Conservation (phyloP, 176 grass and related monocot genomes). For the Musa acuminata region DNA sequence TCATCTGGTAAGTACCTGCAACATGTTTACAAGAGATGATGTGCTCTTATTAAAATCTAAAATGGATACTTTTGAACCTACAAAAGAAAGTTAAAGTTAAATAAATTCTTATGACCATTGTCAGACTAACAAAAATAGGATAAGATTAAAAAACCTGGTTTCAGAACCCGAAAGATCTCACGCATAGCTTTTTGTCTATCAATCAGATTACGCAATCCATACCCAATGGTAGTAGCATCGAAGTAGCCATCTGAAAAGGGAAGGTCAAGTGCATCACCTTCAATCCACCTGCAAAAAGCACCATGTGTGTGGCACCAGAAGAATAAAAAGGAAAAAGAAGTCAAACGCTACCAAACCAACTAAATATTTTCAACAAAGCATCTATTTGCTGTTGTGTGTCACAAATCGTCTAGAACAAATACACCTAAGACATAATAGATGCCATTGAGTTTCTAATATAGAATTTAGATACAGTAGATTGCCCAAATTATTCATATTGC, state of each 20-base stretch:
- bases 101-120: slow-evolving; percentile 7
- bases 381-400: neutral
- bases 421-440: neutral
- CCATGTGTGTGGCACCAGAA: slow-evolving; percentile 4
- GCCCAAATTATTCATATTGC: neutral
- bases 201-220: slow-evolving; percentile 64
- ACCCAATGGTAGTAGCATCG: slow-evolving; percentile 69
- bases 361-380: neutral
- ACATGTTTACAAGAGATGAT: slow-evolving; percentile 44
- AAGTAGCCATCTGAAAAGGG: slow-evolving; percentile 57
- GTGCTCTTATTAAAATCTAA: slow-evolving; percentile 97
- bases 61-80: slow-evolving; percentile 78
- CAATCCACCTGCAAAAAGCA: slow-evolving; percentile 54
- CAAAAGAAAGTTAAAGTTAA: neutral
- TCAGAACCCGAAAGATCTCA: slow-evolving; percentile 69
- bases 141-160: slow-evolving; percentile 44
- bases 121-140: neutral
- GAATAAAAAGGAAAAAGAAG: neutral
- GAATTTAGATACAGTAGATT: neutral
- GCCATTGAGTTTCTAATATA: neutral
- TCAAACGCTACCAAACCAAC: neutral
- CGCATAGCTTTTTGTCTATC: slow-evolving; percentile 58
- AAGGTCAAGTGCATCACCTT: slow-evolving; percentile 81
- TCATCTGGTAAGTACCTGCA: slow-evolving; percentile 39
- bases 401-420: neutral